Evolutionary conservation across 129 eudicot genomes (phyloP).

Genomic region (Tagetes patula): DNA sequence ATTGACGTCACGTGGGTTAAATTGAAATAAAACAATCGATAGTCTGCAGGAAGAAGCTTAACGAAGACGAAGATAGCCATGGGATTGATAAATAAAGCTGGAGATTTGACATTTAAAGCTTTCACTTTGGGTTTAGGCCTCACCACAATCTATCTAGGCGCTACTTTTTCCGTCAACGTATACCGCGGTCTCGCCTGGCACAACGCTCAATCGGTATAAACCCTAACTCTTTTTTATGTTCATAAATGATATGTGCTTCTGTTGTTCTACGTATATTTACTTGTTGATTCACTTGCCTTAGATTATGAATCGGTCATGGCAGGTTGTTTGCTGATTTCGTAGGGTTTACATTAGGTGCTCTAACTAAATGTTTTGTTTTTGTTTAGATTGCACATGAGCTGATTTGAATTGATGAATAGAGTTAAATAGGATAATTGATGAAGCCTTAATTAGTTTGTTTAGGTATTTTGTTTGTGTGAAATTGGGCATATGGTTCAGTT

Average conservation of each 20-base stretch:
- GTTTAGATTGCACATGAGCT: neutral
- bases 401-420: neutral
- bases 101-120: constrained; percentile 78
- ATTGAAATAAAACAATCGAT: neutral
- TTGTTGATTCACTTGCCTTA: constrained; percentile 2
- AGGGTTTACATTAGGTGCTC: constrained; percentile 14
- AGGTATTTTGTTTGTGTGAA: neutral
- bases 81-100: constrained; percentile 63
- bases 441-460: constrained; percentile 6
- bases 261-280: neutral
- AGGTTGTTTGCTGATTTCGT: neutral
- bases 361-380: neutral
- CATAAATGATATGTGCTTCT: neutral
- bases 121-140: constrained; percentile 84
- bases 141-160: constrained; percentile 76
- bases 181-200: constrained; percentile 99
- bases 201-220: constrained; percentile 69
- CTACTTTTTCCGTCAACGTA: constrained; percentile 87
- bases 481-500: neutral
- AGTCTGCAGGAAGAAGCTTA: neutral
- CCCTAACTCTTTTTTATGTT: constrained; percentile 17
- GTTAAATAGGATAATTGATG: neutral
- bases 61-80: constrained; percentile 23
- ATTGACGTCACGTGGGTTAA: neutral
- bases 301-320: constrained; percentile 9